These are phyloP conservation scores for Blastomyces silverae DNA, from an alignment of 2,329 filamentous ascomycete species.

Conservation along the genomic window DNA sequence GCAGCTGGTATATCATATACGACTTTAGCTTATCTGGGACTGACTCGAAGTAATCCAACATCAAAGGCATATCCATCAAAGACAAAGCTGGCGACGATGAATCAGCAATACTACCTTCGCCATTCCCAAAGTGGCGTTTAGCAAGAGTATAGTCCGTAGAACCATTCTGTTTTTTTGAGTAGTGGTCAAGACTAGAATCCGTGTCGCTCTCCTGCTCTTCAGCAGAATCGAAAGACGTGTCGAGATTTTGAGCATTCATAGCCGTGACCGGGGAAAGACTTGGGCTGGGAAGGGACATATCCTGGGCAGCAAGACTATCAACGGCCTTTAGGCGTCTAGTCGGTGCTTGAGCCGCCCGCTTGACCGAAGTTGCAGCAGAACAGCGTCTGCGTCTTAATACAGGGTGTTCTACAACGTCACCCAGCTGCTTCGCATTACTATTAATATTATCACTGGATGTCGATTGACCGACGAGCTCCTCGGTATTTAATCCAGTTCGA, in stretches of 20 bases:
- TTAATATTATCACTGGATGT: background rate
- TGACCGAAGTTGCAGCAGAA: constrained; percentile 20
- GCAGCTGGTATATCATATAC: constrained; percentile 93
- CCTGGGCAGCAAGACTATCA: constrained; percentile 67
- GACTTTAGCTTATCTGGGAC: constrained; percentile 89
- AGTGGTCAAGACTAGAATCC: constrained; percentile 40
- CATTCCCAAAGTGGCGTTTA: background rate
- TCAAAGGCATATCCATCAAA: constrained; percentile 71
- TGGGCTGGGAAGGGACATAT: constrained; percentile 89
- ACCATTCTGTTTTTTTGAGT: constrained; percentile 41
- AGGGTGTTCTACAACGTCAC: background rate
- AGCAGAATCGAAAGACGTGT: constrained; percentile 39
- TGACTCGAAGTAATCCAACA: constrained; percentile 84
- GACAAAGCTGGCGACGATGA: constrained; percentile 32
- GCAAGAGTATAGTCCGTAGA: constrained; percentile 23
- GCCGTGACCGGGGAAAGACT: constrained; percentile 85
- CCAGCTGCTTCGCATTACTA: background rate
- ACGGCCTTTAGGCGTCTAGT: constrained; percentile 43
- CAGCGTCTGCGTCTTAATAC: background rate
- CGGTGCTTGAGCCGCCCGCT: constrained; percentile 35
- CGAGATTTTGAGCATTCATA: constrained; percentile 51
- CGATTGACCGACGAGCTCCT: background rate
- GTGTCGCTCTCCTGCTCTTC: constrained; percentile 39
- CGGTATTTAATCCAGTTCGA: constrained; percentile 14
- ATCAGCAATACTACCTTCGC: constrained; percentile 19